Evolutionary conservation across 148 eudicot genomes (phyloP), one percentile per base, ranked within the genome.

Genomic region (Heliosperma pusillum): DNA sequence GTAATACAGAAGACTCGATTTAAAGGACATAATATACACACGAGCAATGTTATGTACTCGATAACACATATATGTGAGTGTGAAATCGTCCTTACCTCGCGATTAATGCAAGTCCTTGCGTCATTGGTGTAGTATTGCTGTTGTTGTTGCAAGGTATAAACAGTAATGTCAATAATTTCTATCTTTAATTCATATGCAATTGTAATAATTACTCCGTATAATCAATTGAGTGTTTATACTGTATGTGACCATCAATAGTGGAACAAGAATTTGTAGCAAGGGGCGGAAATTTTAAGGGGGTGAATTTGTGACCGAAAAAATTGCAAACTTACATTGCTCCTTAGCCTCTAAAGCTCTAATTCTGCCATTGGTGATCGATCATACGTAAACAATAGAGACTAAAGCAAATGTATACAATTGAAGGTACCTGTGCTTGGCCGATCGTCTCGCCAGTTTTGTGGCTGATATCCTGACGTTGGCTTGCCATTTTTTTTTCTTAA

Each of bases 401-500:
- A 36, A 36, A 36, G 42, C 8, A 36, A 0, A 36, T 36, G 42
- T 36, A 7, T 36, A 36, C 42, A 36, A 36, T 61, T 13, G 65
- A 0, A 6, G 4, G 5, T 16, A 29, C 68, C 68, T 64, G 44
- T 66, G 74, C 58, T 4, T 72, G 80, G 26, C 52, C 60, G 22
- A 58, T 42, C n/a, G 68, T 47, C 53, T 80, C 77, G 26, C 66
- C 55, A 17, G 80, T 74, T 45, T 73, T 50, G 24, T 77, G 69
- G 77, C 67, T 73, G 13, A 77, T 61, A 15, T 73, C 71, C 22
- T 71, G 76, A 27, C 15, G 24, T 73, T 61, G 74, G 72, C 78
- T 77, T 65, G 81, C 84, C 84, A 82, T 82, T 82, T 69, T 82
- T 82, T 69, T 77, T 29, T 20, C 4, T 21, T 40, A 19, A 5